A percentile compares a stretch with the other conserved stretches of the same genome.
These are phyloP conservation scores for Syzygium aromaticum DNA, from an alignment of 345 rosid genomes.

Conservation along the genomic window DNA sequence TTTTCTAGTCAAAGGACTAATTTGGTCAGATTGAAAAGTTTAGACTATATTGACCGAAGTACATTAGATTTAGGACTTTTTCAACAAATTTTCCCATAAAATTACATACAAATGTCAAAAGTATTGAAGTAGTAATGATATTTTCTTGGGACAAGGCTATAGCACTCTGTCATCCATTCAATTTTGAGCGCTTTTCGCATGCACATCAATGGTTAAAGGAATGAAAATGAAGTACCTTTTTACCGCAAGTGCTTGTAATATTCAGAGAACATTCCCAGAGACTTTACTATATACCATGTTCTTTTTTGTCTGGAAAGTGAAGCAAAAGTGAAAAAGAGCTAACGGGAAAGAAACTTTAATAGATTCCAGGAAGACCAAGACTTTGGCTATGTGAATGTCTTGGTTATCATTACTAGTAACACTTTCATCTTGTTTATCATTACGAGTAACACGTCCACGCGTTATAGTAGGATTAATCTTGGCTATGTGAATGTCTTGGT, in stretches of 20 bases:
- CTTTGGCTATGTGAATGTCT: neutral
- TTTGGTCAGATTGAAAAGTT: too few relatives aligned
- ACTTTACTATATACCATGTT: neutral
- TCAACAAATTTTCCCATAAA: rapidly evolving
- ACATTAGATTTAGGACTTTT: rapidly evolving
- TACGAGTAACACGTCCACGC: neutral
- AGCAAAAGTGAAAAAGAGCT: neutral
- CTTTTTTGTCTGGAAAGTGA: neutral
- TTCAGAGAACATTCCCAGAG: neutral
- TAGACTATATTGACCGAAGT: rapidly evolving
- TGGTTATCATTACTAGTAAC: neutral
- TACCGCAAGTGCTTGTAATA: neutral
- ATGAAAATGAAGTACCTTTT: neutral
- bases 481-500: neutral
- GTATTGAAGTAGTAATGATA: neutral
- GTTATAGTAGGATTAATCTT: neutral
- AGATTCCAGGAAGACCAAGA: neutral
- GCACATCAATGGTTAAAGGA: neutral
- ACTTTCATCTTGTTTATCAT: neutral
- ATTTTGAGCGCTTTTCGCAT: neutral
- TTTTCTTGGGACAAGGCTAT: neutral
- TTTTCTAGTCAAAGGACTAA: rapidly evolving
- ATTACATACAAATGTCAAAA: neutral
- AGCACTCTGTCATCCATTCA: neutral
- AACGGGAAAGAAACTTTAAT: neutral